Percentiles rank a stretch among this genome's conserved stretches.
Evolutionary conservation across 257 asterid genomes (phyloP).

Genomic region (Lithospermum erythrorhizon): DNA sequence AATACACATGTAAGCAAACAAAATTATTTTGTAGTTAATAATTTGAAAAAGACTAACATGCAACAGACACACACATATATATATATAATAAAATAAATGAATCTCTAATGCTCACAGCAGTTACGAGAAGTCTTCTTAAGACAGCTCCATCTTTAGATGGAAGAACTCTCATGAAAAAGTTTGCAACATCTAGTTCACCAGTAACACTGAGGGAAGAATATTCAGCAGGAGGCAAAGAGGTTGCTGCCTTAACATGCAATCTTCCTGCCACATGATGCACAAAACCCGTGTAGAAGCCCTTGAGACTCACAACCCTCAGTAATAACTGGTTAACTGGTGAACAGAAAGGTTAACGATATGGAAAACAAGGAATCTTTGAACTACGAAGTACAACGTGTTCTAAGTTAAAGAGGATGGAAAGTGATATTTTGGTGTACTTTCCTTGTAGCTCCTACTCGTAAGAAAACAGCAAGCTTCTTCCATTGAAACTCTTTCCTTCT

Average conservation of each 20-base stretch:
- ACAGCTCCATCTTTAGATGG: conserved; percentile 78
- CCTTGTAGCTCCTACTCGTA: conserved; percentile 76
- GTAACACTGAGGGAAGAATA: conserved; percentile 31
- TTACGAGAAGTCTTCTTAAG: conserved; percentile 76
- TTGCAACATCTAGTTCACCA: conserved; percentile 49
- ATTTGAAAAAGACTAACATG: too few species aligned
- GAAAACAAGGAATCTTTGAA: not conserved
- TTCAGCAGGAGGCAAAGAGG: conserved; percentile 29
- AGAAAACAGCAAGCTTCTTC: conserved; percentile 66
- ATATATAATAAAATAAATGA: not conserved
- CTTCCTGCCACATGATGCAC: conserved; percentile 42
- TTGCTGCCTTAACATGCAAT: conserved; percentile 34
- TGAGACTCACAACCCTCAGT: too few species aligned
- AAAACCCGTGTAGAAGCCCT: not conserved
- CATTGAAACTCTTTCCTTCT: conserved; percentile 79
- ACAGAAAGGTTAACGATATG: not conserved
- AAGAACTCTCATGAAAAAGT: conserved; percentile 56
- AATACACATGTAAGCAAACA: too few species aligned
- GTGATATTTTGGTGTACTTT: conserved; percentile 8
- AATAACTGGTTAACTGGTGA: too few species aligned
- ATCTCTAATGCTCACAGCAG: conserved; percentile 45
- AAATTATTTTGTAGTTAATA: too few species aligned
- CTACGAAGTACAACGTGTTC: not conserved
- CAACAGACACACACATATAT: too few species aligned
- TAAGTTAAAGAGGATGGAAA: not conserved